Evolutionary conservation across 1,284 basidiomycete genomes (phyloP).

Genomic region (Pseudozyma pruni): DNA sequence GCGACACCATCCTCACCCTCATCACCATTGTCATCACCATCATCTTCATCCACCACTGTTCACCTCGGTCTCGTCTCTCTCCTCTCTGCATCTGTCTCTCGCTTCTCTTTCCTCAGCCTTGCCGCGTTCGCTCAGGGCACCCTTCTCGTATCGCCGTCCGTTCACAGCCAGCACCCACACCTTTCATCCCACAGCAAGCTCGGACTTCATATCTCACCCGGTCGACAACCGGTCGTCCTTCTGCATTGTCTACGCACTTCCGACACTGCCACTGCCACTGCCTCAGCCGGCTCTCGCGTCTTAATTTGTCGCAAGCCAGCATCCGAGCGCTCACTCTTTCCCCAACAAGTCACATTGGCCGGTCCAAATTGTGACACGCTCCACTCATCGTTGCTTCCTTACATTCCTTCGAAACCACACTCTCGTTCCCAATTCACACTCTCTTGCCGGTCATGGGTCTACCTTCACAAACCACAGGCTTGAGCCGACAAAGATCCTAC

Average conservation of each 20-base stretch:
- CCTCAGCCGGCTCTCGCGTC: not conserved
- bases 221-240: not conserved
- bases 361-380: constrained; percentile 11
- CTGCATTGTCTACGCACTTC: not conserved
- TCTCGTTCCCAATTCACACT: not conserved
- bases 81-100: not conserved
- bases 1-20: too few relatives aligned
- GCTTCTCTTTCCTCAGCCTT: not conserved
- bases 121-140: too few relatives aligned
- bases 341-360: constrained; percentile 14
- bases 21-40: not conserved
- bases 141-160: too few relatives aligned
- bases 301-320: not conserved
- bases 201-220: not conserved
- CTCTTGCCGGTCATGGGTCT: constrained; percentile 37
- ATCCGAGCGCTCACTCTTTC: not conserved
- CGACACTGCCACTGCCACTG: constrained; percentile 14
- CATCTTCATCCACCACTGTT: not conserved
- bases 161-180: not conserved
- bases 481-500: constrained; percentile 33
- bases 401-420: too few relatives aligned
- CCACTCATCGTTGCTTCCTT: not conserved
- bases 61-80: not conserved
- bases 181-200: constrained; percentile 6
- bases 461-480: constrained; percentile 15